Evolutionary conservation across 2,329 filamentous ascomycete genomes (phyloP), one percentile per base, ranked within the genome.

Genomic region (Ophiostoma novo-ulmi): DNA sequence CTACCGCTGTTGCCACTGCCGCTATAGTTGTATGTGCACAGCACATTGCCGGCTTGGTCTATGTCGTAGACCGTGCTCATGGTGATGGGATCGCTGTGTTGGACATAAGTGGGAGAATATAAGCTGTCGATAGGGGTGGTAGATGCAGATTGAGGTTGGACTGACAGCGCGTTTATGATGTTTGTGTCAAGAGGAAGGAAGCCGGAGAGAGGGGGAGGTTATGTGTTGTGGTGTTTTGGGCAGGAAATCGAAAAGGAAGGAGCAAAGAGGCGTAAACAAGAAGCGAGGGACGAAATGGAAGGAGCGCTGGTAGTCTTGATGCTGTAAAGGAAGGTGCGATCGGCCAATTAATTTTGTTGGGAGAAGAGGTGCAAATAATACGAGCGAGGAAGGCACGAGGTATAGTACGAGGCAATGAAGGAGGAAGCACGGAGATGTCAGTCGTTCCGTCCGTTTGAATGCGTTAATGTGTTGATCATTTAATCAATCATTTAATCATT

Each of bases 11-110:
- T 22, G 36, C n/a, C 22, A 17, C n/a, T 58, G 65, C 8, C n/a
- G 65, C 65, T 58, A 31, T 74, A 73, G 69, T 71, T 75, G 71
- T 80, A 80, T 11, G 78, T 80, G 75, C 75, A 78, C 69, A 80
- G 76, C 73, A 80, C 77, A 70, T 79, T 76, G 73, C 79, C 79
- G 73, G 79, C 78, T 73, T 78, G 76, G 74, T 80, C 78, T 69
- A 80, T 78, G 72, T 80, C 79, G 74, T 75, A 79, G 72, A 78
- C 75, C 71, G 74, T 75, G 70, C 72, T 77, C 77, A 78, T 79
- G 66, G 69, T 75, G 73, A 48, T 17, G 35, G 7, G n/a, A n/a
- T n/a, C 31, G 48, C 68, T 73, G 41, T 63, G 38, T 58, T 35
- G 14, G 26, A n/a, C 36, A 48, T 67, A n/a, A 3, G 22, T 41